phyloP scores from a whole-genome alignment of 2,329 filamentous ascomycete genomes.

The Sarocladium oryzae region DNA sequence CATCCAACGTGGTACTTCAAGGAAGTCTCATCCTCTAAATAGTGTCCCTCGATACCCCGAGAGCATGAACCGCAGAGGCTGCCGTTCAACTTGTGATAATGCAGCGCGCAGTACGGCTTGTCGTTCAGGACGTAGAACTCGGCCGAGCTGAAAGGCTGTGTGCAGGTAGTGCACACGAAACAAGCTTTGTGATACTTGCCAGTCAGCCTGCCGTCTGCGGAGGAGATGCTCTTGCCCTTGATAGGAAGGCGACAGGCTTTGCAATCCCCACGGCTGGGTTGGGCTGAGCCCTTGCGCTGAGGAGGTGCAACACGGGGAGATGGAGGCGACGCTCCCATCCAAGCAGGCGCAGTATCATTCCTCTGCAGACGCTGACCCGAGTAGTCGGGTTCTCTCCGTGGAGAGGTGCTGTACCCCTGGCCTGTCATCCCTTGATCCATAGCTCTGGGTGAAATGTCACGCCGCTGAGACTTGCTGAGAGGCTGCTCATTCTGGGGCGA shows the following conservation, averaged over 20 bases:
- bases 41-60: slow-evolving; percentile 86
- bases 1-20: slow-evolving; percentile 84
- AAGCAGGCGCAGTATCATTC: slow-evolving; percentile 8
- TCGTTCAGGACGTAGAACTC: slow-evolving; percentile 91
- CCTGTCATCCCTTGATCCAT: neutral
- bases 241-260: slow-evolving; percentile 76
- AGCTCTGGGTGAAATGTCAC: neutral
- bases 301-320: slow-evolving; percentile 15
- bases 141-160: slow-evolving; percentile 71
- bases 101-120: slow-evolving; percentile 80
- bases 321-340: slow-evolving; percentile 9
- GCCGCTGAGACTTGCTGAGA: slow-evolving; percentile 11
- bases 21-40: slow-evolving; percentile 71
- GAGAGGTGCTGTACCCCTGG: slow-evolving; percentile 12
- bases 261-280: slow-evolving; percentile 64
- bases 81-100: slow-evolving; percentile 88
- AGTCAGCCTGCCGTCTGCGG: slow-evolving; percentile 83
- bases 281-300: slow-evolving; percentile 29
- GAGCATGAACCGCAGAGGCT: slow-evolving; percentile 78
- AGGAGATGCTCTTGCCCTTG: slow-evolving; percentile 86
- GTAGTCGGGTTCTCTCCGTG: slow-evolving; percentile 11
- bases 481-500: slow-evolving; percentile 18
- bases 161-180: slow-evolving; percentile 85
- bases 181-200: slow-evolving; percentile 93
- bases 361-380: slow-evolving; percentile 9